Evolutionary conservation across 805 yeast species (phyloP), one percentile per base, ranked within the genome.

Genomic region (Nakazawaea wickerhamii): DNA sequence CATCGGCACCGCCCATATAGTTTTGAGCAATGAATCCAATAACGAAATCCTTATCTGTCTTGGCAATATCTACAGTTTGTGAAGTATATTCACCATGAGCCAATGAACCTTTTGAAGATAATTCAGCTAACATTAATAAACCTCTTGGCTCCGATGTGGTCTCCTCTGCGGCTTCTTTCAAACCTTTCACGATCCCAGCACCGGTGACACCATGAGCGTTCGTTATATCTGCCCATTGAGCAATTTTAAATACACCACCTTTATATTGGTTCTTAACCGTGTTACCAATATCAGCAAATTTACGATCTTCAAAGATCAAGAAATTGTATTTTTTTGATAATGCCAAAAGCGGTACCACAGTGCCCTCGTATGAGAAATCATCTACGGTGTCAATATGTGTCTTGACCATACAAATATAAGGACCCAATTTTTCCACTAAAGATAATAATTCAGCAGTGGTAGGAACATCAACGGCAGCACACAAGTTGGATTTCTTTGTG

Each of bases 181-280:
- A 72, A 0, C 99, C 99, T 34, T 77, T 70, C 5, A 93, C 95
- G 43, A 93, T 85, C 10, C 98, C 97, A 0, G 83, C 80, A 18
- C 99, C 99, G 2, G 98, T 91, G 25, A 93, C 90, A 45, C 97
- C 95, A 56, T 93, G 99, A 0, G 98, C 98, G 61, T 93, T 93
- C 27, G 98, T 91, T 52, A 93, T 89, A 57, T 93, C 96, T 0
- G 98, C 80, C 99, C 99, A 93, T 55, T 80, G 67, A 11, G 95
- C 93, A 48, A 91, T 91, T 57, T 77, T 80, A 68, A 79, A 89
- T 9, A 87, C 82, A 35, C 99, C 99, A 30, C 95, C 87, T 25
- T 84, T 69, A 63, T 91, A 93, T 64, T 93, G 99, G 35, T 87
- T 76, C 65, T 91, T 90, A 42, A 93, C 99, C 1, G 99, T 93